Evolutionary conservation across 108 stramenopile species (phyloP).

Genomic region (Cylindrotheca fusiformis): DNA sequence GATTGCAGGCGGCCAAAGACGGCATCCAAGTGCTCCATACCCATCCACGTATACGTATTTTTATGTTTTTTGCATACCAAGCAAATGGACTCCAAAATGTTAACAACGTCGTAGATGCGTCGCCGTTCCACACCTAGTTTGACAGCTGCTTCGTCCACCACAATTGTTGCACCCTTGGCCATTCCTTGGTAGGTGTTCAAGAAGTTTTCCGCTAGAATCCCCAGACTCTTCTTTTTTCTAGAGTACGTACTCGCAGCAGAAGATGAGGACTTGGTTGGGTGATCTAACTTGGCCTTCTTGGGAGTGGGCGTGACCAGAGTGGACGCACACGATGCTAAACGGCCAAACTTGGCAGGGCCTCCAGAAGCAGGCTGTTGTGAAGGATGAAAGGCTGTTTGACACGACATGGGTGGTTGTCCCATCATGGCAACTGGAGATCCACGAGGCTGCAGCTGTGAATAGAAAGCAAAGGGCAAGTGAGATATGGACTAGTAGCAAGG

Average conservation of each 20-base stretch:
- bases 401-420: constrained; percentile 4
- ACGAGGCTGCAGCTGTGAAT: constrained; percentile 8
- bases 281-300: constrained; percentile 28
- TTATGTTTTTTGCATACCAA: constrained; percentile 78
- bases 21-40: constrained; percentile 48
- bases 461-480: not conserved
- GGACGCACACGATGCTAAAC: constrained; percentile 3
- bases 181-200: constrained; percentile 33
- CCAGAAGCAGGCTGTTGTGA: not conserved
- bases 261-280: not conserved
- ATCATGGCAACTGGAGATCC: constrained; percentile 1
- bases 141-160: constrained; percentile 68
- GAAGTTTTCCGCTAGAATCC: constrained; percentile 71
- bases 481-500: constrained; percentile 1
- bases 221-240: constrained; percentile 84
- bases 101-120: constrained; percentile 94
- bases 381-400: constrained; percentile 5
- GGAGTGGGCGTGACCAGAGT: constrained; percentile 43
- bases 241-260: constrained; percentile 19
- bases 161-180: constrained; percentile 26
- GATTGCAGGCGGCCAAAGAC: constrained; percentile 69
- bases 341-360: constrained; percentile 5
- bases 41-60: constrained; percentile 91
- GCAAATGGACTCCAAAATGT: constrained; percentile 85
- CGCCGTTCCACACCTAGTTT: constrained; percentile 86